A percentile compares a stretch with the other conserved stretches of the same genome.
phyloP scores from a whole-genome alignment of 139 green algal genomes.

The Ettlia oleoabundans region DNA sequence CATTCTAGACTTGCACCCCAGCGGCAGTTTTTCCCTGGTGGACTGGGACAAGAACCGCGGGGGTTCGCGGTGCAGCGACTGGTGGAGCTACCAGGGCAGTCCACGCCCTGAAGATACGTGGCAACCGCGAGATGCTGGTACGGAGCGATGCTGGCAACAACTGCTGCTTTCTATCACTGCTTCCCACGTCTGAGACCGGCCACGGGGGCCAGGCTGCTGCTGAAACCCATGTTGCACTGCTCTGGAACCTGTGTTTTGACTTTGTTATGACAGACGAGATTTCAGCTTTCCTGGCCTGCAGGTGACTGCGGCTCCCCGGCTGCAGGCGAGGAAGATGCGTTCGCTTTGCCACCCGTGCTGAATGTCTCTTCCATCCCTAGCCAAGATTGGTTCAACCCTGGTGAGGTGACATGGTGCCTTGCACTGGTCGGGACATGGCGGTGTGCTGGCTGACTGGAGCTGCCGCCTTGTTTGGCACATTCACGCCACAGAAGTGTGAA shows the following conservation, averaged over 20 bases:
- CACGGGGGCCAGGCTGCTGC: too few relatives aligned
- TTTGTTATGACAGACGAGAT: too few relatives aligned
- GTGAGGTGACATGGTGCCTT: neutral
- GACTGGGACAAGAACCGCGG: conserved; percentile 34
- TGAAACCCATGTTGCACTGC: too few relatives aligned
- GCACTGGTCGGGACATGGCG: too few relatives aligned
- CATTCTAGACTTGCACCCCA: conserved; percentile 10
- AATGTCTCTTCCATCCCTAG: neutral
- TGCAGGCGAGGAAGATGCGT: neutral
- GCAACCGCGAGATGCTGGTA: neutral
- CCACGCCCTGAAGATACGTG: neutral
- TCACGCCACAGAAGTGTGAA: neutral
- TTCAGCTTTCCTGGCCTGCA: neutral
- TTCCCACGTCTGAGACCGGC: too few relatives aligned
- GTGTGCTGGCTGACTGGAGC: too few relatives aligned
- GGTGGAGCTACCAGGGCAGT: conserved; percentile 3
- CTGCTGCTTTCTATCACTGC: too few relatives aligned
- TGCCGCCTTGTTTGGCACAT: neutral
- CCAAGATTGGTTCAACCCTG: conserved; percentile 10
- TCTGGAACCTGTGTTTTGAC: too few relatives aligned
- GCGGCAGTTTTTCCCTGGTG: neutral
- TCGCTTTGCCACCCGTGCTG: neutral
- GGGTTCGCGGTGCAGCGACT: conserved; percentile 24
- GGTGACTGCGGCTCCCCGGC: conserved; percentile 22
- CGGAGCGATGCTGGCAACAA: neutral